Conservation (phyloP, 2,329 filamentous ascomycete species). For the Penicillium sp. region DNA sequence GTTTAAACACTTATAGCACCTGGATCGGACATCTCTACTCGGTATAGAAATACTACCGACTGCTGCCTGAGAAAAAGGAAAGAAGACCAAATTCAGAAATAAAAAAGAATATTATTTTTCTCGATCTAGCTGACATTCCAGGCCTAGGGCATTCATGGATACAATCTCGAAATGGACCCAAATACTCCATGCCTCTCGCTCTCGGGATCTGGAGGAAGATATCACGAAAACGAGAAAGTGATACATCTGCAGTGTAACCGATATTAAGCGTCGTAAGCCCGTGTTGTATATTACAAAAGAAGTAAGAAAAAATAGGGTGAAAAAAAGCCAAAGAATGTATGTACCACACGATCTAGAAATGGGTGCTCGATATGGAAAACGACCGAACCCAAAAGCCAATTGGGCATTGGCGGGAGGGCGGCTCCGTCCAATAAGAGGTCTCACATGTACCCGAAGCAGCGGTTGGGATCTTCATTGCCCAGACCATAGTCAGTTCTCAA, state of each 20-base stretch:
- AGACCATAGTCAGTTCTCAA: background rate
- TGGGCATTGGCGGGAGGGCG: background rate
- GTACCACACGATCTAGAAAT: background rate
- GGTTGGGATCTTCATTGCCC: background rate
- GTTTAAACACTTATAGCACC: no score
- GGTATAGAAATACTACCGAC: background rate
- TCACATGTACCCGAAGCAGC: background rate
- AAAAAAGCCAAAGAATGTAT: background rate
- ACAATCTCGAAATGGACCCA: background rate
- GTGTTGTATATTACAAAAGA: background rate
- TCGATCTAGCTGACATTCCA: background rate
- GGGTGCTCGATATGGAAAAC: background rate
- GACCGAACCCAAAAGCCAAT: background rate
- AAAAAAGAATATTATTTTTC: background rate
- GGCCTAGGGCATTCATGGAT: background rate
- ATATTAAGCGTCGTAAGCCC: background rate
- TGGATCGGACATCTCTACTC: no score
- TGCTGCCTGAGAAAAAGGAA: background rate
- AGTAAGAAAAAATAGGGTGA: background rate
- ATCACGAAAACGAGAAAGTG: background rate
- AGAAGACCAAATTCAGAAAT: background rate
- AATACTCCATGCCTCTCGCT: background rate
- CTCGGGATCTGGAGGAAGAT: background rate
- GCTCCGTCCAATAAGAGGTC: conserved; percentile 3
- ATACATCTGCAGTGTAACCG: background rate